Evolutionary conservation across 257 asterid genomes (phyloP).

Genomic region (Nicotiana obtusifolia): DNA sequence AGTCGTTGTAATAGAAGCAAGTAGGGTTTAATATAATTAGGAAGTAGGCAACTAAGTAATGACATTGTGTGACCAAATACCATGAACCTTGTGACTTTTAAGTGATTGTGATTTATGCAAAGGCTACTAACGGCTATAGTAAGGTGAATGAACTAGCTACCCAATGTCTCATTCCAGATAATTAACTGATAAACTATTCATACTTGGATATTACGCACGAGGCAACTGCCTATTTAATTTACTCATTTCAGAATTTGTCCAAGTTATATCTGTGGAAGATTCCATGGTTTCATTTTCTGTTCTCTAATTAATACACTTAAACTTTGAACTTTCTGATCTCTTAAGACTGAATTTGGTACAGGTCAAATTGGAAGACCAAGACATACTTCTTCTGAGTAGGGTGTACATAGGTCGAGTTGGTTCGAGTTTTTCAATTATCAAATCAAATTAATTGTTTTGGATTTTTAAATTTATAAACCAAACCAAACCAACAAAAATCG

Average conservation of each 20-base stretch:
- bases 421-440: no score
- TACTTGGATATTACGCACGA: background rate
- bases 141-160: background rate
- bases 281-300: background rate
- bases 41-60: background rate
- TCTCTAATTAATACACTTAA: background rate
- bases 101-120: background rate
- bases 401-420: no score
- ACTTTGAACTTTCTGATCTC: background rate
- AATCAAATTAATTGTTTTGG: no score
- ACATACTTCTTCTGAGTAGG: background rate
- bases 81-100: background rate
- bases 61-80: background rate
- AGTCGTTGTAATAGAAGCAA: background rate
- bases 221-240: conserved; percentile 17
- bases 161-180: conserved; percentile 9
- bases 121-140: background rate
- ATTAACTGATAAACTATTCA: conserved; percentile 18
- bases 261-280: background rate
- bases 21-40: background rate
- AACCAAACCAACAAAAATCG: no score
- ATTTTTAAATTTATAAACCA: no score
- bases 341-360: background rate
- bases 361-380: background rate
- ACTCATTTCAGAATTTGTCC: background rate